Percentiles rank a stretch among this genome's conserved stretches.
Evolutionary conservation across 495 filamentous ascomycete genomes (phyloP).

Genomic region (Achaetomiella virescens): DNA sequence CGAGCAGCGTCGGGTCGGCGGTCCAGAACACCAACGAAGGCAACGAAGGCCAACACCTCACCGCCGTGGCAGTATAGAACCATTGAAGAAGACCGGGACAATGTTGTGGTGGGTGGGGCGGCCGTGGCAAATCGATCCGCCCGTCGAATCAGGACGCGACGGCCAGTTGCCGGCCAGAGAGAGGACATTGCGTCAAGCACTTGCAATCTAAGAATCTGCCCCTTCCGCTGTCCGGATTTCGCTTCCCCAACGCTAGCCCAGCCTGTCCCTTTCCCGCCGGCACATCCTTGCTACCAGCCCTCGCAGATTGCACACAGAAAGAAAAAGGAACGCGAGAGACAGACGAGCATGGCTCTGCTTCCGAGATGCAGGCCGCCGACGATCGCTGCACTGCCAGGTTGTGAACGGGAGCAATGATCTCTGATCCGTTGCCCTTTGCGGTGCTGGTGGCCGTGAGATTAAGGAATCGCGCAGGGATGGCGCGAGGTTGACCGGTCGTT

Average conservation of each 20-base stretch:
- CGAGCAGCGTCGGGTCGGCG: too few relatives aligned
- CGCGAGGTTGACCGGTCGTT: slow-evolving; percentile 17
- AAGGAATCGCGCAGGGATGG: slow-evolving; percentile 12
- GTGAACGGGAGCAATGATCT: neutral
- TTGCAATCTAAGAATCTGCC: slow-evolving; percentile 14
- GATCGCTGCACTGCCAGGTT: neutral
- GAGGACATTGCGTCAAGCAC: slow-evolving; percentile 21
- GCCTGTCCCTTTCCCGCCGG: neutral
- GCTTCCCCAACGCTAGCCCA: neutral
- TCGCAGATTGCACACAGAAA: neutral
- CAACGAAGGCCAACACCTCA: slow-evolving; percentile 7
- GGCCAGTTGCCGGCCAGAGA: slow-evolving; percentile 2
- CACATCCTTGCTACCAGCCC: slow-evolving; percentile 2
- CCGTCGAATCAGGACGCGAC: slow-evolving; percentile 21
- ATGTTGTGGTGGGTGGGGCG: slow-evolving; percentile 16
- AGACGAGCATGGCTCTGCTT: too few relatives aligned
- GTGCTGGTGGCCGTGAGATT: neutral
- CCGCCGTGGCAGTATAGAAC: slow-evolving; percentile 12
- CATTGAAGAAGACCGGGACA: slow-evolving; percentile 12
- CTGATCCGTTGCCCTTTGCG: neutral
- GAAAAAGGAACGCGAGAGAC: too few relatives aligned
- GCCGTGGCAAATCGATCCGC: slow-evolving; percentile 20
- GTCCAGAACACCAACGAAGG: neutral
- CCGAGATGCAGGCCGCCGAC: too few relatives aligned
- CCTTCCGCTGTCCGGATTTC: neutral